Conservation (phyloP, 768 basidiomycete species). For the Collybia sordida region DNA sequence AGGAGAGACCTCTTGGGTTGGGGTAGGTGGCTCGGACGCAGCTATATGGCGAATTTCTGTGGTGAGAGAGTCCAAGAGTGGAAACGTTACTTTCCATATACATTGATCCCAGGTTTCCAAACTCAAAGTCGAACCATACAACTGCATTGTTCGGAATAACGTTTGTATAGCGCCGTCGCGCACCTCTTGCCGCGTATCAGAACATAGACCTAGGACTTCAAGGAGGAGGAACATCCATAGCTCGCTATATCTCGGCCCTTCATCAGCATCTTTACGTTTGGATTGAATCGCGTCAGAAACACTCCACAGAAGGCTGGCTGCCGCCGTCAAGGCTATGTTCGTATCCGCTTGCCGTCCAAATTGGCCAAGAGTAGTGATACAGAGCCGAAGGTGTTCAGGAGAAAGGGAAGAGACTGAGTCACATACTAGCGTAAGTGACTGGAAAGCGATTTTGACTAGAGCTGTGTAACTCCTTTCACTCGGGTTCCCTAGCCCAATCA, state of each 20-base stretch:
- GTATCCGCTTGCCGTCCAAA: constrained; percentile 94
- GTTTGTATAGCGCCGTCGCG: constrained; percentile 95
- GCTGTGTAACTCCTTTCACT: constrained; percentile 70
- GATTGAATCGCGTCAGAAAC: constrained; percentile 94
- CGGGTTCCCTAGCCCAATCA: constrained; percentile 53
- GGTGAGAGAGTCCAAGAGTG: constrained; percentile 73
- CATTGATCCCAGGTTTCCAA: constrained; percentile 86
- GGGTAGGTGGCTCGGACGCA: constrained; percentile 11
- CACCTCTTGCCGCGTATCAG: constrained; percentile 83
- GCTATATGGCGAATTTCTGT: constrained; percentile 47
- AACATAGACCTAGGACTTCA: constrained; percentile 80
- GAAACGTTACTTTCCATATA: constrained; percentile 89
- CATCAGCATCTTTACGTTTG: constrained; percentile 62
- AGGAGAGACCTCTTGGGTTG: constrained; percentile 13
- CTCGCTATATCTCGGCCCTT: constrained; percentile 73
- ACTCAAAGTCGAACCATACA: constrained; percentile 87
- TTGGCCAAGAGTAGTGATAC: constrained; percentile 86
- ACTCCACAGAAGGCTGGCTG: constrained; percentile 91
- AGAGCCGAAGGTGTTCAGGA: constrained; percentile 77
- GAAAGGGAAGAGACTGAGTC: constrained; percentile 86
- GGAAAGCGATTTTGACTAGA: constrained; percentile 91
- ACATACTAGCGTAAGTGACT: constrained; percentile 90
- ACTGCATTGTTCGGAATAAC: constrained; percentile 88
- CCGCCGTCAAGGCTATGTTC: constrained; percentile 93
- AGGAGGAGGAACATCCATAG: constrained; percentile 93